phyloP scores from a whole-genome alignment of 2,329 filamentous ascomycete species.

The Stemphylium vesicarium region DNA sequence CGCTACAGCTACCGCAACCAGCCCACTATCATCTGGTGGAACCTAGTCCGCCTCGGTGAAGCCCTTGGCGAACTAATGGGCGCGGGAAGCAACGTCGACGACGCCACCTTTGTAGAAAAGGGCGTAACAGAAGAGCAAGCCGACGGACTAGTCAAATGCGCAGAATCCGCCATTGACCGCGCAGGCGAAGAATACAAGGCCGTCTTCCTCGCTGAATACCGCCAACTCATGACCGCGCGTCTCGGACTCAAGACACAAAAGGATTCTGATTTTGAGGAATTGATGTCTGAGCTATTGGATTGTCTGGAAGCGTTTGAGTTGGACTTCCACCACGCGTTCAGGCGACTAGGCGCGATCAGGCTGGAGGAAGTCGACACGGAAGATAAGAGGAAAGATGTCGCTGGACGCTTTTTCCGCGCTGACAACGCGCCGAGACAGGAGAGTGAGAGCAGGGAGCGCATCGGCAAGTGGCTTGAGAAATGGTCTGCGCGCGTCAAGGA shows the following conservation, averaged over 20 bases:
- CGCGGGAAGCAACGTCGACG: slow-evolving; percentile 74
- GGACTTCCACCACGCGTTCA: slow-evolving; percentile 95
- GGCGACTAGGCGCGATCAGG: slow-evolving; percentile 71
- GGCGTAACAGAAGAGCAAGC: slow-evolving; percentile 75
- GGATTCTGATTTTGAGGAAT: slow-evolving; percentile 75
- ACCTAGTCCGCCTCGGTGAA: slow-evolving; percentile 89
- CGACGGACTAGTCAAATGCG: slow-evolving; percentile 74
- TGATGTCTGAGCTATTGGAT: slow-evolving; percentile 85
- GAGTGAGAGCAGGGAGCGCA: slow-evolving; percentile 67
- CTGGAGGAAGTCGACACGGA: slow-evolving; percentile 69
- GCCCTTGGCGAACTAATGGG: slow-evolving; percentile 87
- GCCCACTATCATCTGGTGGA: slow-evolving; percentile 98
- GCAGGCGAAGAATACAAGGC: slow-evolving; percentile 86
- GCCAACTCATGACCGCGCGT: slow-evolving; percentile 78
- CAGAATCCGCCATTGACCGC: slow-evolving; percentile 81
- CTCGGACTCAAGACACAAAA: slow-evolving; percentile 75
- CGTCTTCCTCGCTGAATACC: slow-evolving; percentile 89
- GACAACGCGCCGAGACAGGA: slow-evolving; percentile 65
- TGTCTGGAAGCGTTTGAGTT: slow-evolving; percentile 80
- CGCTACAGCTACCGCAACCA: slow-evolving; percentile 94
- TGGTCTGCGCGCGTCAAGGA: slow-evolving; percentile 76
- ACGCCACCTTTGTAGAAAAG: slow-evolving; percentile 70
- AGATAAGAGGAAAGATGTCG: slow-evolving; percentile 67
- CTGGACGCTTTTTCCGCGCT: slow-evolving; percentile 78
- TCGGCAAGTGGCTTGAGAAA: slow-evolving; percentile 80